Evolutionary conservation across 805 yeast genomes (phyloP).

Genomic region (Wickerhamomyces rabaulensis): DNA sequence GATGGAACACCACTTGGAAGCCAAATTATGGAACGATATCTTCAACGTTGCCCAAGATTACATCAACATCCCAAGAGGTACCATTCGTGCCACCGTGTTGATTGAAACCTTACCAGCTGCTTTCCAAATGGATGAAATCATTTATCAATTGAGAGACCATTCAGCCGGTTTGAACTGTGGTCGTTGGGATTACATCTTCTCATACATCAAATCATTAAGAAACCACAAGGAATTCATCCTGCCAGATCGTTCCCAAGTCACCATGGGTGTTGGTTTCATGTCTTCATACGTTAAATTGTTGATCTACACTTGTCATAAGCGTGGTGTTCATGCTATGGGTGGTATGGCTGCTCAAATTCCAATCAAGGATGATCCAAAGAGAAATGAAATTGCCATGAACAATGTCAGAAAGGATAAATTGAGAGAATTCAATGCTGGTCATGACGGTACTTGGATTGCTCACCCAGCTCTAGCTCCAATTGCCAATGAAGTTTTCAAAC

Average conservation of each 20-base stretch:
- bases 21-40: slow-evolving; percentile 78
- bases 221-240: slow-evolving; percentile 60
- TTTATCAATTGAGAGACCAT: slow-evolving; percentile 71
- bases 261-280: slow-evolving; percentile 82
- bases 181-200: slow-evolving; percentile 85
- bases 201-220: slow-evolving; percentile 71
- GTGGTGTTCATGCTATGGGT: slow-evolving; percentile 85
- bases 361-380: slow-evolving; percentile 61
- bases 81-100: slow-evolving; percentile 74
- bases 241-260: slow-evolving; percentile 77
- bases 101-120: slow-evolving; percentile 84
- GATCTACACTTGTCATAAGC: slow-evolving; percentile 67
- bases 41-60: slow-evolving; percentile 73
- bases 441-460: slow-evolving; percentile 89
- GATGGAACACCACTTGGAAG: slow-evolving; percentile 84
- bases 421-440: slow-evolving; percentile 73
- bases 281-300: slow-evolving; percentile 67
- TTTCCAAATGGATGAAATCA: slow-evolving; percentile 81
- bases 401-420: slow-evolving; percentile 72
- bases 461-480: slow-evolving; percentile 78
- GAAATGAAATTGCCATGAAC: slow-evolving; percentile 62
- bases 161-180: slow-evolving; percentile 83
- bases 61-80: slow-evolving; percentile 64
- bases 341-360: slow-evolving; percentile 91
- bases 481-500: slow-evolving; percentile 66